Evolutionary conservation across 352 stramenopile species (phyloP), one percentile per base, ranked within the genome.

Genomic region (Globisporangium canariense): DNA sequence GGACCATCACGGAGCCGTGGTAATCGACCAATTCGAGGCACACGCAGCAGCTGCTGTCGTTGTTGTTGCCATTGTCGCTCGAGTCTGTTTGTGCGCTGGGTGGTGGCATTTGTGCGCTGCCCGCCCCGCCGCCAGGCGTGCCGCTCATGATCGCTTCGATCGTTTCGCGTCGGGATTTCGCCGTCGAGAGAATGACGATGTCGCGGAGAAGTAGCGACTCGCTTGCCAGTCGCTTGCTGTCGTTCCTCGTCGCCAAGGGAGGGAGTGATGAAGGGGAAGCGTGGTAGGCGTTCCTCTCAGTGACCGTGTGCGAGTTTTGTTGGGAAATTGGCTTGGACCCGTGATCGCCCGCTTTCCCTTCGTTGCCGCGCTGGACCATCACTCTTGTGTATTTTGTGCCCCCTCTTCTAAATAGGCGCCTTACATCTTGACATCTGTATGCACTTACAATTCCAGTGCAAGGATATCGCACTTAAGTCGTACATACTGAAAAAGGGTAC

Each of bases 21-120:
- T 86, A 83, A 61, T 93, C 84, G 13, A 78, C 60, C 34, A 71
- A 60, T 59, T 91, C 81, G 43, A 96, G 84, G 59, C 87, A 96
- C 52, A 96, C 79, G 55, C 79, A 90, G 64, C 86, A 94, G 20
- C 49, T 58, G 14, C 20, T n/a, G 28, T n/a, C 18, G 50, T 40
- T 36, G 28, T n/a, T 56, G 50, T 40, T 36, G 22, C 5, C 18
- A 9, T 18, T 36, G 7, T 41, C 34, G 50, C 50, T 55, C 22
- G 25, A 22, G 6, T 55, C 13, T 18, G 47, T 13, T n/a, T 54
- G 20, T 5, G 20, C 25, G 22, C 18, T 28, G 25, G 13, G 14
- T 18, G 25, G 11, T 16, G 36, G 36, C 34, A 10, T 10, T 40
- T 40, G 34, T 40, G 34, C 51, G 51, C 51, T 56, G 50, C 30